Percentiles rank a stretch among this genome's conserved stretches.
Conservation (phyloP, 148 eudicot genomes). For the Heliosperma pusillum region DNA sequence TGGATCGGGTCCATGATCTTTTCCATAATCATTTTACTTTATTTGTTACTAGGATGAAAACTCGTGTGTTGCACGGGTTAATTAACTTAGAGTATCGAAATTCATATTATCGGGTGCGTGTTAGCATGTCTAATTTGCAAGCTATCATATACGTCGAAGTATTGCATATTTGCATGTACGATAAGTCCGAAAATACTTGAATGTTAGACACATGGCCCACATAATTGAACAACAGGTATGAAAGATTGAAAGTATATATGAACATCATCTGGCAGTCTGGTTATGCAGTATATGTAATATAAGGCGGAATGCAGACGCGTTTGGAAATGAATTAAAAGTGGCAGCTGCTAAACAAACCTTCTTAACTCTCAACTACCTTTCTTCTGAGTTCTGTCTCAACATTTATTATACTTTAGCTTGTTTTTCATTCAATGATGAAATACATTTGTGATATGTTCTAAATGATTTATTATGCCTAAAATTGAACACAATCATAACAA, state of each 20-base stretch:
- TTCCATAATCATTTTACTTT: too few species aligned
- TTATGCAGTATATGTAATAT: neutral
- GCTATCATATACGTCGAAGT: too few species aligned
- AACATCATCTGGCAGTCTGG: neutral
- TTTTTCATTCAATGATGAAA: neutral
- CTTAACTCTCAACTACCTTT: conserved; percentile 14
- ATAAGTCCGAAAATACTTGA: too few species aligned
- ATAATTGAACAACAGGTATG: neutral
- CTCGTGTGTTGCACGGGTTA: too few species aligned
- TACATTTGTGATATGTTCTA: neutral
- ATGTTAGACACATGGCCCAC: neutral
- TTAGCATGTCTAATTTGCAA: too few species aligned
- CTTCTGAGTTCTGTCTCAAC: neutral
- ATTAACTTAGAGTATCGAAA: too few species aligned
- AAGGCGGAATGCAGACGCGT: neutral
- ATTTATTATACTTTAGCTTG: neutral
- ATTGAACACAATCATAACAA: neutral
- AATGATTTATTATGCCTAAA: neutral
- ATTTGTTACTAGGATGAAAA: too few species aligned
- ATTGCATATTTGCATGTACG: neutral
- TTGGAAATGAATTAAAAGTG: conserved; percentile 12
- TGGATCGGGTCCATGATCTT: too few species aligned
- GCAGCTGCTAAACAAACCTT: neutral
- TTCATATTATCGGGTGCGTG: too few species aligned
- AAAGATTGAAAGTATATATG: neutral